Conservation (phyloP, 179 eudicot genomes). For the Sideroxylon spinosum region DNA sequence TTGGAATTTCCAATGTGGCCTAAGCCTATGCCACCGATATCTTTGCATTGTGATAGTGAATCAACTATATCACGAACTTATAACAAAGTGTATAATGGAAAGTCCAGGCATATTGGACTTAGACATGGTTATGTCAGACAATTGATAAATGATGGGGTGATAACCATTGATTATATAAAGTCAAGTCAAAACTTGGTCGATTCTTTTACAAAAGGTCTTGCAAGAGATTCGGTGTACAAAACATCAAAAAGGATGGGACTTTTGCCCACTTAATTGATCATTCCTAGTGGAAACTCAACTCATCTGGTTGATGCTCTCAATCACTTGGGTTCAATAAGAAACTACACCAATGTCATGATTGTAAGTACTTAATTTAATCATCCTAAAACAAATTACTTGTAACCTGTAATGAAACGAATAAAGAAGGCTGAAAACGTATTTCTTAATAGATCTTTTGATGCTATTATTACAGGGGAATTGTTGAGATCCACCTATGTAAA, state of each 20-base stretch:
- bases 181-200: conserved; percentile 1
- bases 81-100: not conserved
- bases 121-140: conserved; percentile 5
- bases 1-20: not conserved
- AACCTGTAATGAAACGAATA: not conserved
- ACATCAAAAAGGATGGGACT: too few relatives aligned
- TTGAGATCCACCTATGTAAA: not conserved
- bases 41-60: conserved; percentile 9
- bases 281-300: too few relatives aligned
- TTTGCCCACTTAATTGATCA: too few relatives aligned
- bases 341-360: too few relatives aligned
- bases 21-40: not conserved
- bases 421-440: not conserved
- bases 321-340: too few relatives aligned
- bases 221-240: not conserved
- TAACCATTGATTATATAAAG: not conserved
- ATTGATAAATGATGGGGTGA: not conserved
- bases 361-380: too few relatives aligned
- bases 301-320: too few relatives aligned
- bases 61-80: not conserved
- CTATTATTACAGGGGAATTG: not conserved
- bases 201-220: not conserved
- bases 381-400: not conserved
- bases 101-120: conserved; percentile 2
- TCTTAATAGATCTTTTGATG: not conserved